These are phyloP conservation scores for Alectoria sarmentosa DNA, from an alignment of 495 filamentous ascomycete species.

Conservation along the genomic window DNA sequence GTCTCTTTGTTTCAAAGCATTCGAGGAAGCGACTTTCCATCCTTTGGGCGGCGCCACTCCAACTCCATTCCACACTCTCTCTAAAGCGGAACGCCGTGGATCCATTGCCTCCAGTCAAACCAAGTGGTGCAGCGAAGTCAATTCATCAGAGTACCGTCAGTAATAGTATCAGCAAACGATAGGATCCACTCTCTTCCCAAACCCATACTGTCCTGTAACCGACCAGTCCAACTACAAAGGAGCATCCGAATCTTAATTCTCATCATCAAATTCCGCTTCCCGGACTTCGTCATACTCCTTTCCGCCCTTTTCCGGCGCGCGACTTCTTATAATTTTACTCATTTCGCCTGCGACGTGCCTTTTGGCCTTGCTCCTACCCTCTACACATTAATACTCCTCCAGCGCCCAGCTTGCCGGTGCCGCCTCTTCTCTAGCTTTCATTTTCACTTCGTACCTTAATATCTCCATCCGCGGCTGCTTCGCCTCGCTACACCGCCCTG, in stretches of 20 bases:
- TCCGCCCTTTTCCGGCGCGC: conserved; percentile 8
- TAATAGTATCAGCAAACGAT: background rate
- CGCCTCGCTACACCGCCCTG: conserved; percentile 14
- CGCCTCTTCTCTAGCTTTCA: conserved; percentile 2
- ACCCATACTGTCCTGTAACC: background rate
- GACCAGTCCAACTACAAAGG: no score
- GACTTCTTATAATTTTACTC: background rate
- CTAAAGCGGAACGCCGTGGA: conserved; percentile 3
- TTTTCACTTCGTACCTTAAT: conserved; percentile 3
- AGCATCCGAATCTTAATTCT: no score
- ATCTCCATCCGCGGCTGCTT: background rate
- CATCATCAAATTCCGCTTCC: background rate
- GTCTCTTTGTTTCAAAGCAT: background rate
- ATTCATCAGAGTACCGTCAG: background rate
- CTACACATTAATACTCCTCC: background rate
- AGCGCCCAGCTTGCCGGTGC: background rate
- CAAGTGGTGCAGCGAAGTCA: background rate
- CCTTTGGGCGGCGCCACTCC: conserved; percentile 2
- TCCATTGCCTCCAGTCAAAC: background rate
- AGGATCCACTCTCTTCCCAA: background rate
- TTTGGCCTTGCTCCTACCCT: background rate
- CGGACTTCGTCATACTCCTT: background rate
- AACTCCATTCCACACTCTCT: no score
- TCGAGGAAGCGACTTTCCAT: background rate
- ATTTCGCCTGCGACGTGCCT: background rate